These are phyloP conservation scores for Litsea cubeba DNA, from an alignment of 164 flowering plant species.

Conservation along the genomic window DNA sequence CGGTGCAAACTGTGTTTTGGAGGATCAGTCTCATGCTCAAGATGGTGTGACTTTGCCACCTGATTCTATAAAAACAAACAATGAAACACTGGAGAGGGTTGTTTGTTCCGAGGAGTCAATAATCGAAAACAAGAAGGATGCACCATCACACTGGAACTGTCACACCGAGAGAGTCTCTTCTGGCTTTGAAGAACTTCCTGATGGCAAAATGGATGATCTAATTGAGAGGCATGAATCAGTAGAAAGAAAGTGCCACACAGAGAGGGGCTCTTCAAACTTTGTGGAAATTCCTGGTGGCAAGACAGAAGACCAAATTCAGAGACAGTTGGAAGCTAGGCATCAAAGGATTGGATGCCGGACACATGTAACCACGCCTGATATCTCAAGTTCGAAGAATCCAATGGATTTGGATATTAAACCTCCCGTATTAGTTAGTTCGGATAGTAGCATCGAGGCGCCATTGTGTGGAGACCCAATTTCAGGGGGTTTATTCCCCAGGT, in stretches of 20 bases:
- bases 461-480: constrained; percentile 30
- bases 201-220: constrained; percentile 29
- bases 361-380: constrained; percentile 19
- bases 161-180: constrained; percentile 24
- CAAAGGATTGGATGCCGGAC: constrained; percentile 18
- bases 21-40: constrained; percentile 23
- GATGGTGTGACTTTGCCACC: constrained; percentile 24
- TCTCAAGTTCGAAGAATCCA: constrained; percentile 29
- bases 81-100: constrained; percentile 35
- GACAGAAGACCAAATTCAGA: constrained; percentile 25
- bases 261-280: constrained; percentile 19
- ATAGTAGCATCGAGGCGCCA: constrained; percentile 40
- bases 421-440: constrained; percentile 46
- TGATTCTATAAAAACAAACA: constrained; percentile 31
- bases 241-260: constrained; percentile 14
- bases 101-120: constrained; percentile 28
- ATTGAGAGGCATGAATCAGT: not conserved
- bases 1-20: constrained; percentile 10
- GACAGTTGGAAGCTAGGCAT: constrained; percentile 16
- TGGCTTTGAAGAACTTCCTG: constrained; percentile 17
- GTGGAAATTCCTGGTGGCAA: constrained; percentile 25
- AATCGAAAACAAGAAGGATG: constrained; percentile 28
- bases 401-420: constrained; percentile 36
- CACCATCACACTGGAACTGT: not conserved
- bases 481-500: constrained; percentile 29